Conservation (phyloP, 129 eudicot species). For the Cynara cardunculus region DNA sequence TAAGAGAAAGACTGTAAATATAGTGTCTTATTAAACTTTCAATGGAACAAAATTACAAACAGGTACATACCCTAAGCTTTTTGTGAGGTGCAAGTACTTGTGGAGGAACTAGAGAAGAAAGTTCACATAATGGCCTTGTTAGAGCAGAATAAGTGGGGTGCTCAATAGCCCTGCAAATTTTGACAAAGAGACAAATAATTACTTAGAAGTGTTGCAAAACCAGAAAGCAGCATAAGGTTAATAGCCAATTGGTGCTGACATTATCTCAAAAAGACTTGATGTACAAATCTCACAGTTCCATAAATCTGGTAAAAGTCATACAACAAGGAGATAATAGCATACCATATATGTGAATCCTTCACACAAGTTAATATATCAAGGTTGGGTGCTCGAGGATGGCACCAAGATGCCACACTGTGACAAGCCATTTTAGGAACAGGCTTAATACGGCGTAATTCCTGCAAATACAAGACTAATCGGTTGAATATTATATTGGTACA, state of each 20-base stretch:
- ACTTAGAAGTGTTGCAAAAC: background rate
- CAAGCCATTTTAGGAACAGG: conserved; percentile 97
- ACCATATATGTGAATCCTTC: conserved; percentile 98
- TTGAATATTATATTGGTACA: background rate
- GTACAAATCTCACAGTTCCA: background rate
- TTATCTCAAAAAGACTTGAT: conserved; percentile 1
- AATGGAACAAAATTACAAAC: conserved; percentile 1
- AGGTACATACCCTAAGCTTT: conserved; percentile 74
- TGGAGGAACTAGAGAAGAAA: conserved; percentile 91
- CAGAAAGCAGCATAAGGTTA: conserved; percentile 14
- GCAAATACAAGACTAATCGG: conserved; percentile 19
- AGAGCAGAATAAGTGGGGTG: conserved; percentile 98
- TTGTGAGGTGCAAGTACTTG: conserved; percentile 84
- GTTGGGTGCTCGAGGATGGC: conserved; percentile 99
- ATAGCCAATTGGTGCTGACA: background rate
- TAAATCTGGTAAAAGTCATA: background rate
- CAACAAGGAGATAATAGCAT: conserved; percentile 21
- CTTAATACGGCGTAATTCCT: conserved; percentile 93
- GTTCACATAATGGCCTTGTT: conserved; percentile 99
- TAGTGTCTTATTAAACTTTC: background rate
- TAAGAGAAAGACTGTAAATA: background rate
- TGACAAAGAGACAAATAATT: conserved; percentile 1
- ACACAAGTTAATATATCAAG: conserved; percentile 98
- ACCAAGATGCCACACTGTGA: conserved; percentile 99
- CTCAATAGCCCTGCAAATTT: conserved; percentile 88